Conservation (phyloP, 495 filamentous ascomycete genomes). For the Penicillium cinerascens region DNA sequence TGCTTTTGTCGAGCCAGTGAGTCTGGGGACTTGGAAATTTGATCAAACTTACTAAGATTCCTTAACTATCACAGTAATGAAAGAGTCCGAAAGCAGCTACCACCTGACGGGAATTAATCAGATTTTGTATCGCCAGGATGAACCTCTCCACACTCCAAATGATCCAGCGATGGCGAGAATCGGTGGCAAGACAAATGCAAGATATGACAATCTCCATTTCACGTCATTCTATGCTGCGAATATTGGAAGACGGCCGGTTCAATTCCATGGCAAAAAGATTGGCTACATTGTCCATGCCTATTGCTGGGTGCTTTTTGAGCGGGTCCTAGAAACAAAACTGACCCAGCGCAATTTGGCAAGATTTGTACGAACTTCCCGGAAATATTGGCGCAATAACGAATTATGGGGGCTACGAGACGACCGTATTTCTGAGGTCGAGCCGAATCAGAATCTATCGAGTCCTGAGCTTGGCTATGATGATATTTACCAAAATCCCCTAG, state of each 20-base stretch:
- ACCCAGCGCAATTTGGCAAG: not conserved
- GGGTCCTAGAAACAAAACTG: not conserved
- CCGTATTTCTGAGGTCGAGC: not conserved
- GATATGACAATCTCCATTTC: not conserved
- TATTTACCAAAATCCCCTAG: conserved; percentile 7
- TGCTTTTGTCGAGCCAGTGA: conserved; percentile 5
- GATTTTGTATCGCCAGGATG: not conserved
- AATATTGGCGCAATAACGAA: not conserved
- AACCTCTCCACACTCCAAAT: not conserved
- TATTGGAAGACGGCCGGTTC: not conserved
- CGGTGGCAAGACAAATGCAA: not conserved
- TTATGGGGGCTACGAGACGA: not conserved
- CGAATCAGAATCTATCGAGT: not conserved
- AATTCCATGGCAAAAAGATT: not conserved
- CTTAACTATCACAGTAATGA: conserved; percentile 1
- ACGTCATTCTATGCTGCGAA: not conserved
- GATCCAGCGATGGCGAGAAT: conserved; percentile 3
- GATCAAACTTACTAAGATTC: too few relatives aligned
- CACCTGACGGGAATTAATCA: not conserved
- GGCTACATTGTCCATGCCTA: not conserved
- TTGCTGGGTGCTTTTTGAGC: conserved; percentile 1
- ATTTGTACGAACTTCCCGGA: conserved; percentile 1
- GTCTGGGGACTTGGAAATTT: too few relatives aligned
- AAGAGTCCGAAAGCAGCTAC: not conserved
- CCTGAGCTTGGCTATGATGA: not conserved